Conservation (phyloP, 2,329 filamentous ascomycete genomes). For the Madurella fahalii region DNA sequence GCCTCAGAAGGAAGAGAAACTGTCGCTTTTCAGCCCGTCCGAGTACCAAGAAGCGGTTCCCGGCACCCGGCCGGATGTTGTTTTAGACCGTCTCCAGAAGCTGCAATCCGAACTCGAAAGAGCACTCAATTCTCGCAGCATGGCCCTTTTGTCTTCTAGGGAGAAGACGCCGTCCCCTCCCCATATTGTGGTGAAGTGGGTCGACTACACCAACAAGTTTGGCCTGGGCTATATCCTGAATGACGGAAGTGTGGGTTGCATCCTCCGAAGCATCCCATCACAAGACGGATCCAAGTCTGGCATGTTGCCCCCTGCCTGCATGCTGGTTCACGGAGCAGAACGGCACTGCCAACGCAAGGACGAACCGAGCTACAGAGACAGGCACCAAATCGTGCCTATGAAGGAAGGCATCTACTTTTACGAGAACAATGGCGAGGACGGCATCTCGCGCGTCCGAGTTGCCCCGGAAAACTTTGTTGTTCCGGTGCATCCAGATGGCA, state of each 20-base stretch:
- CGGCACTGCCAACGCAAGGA: slow-evolving; percentile 61
- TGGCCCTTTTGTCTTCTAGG: slow-evolving; percentile 56
- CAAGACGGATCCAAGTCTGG: slow-evolving; percentile 47
- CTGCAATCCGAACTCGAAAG: slow-evolving; percentile 60
- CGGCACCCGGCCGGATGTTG: slow-evolving; percentile 53
- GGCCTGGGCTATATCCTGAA: slow-evolving; percentile 80
- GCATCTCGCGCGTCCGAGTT: slow-evolving; percentile 60
- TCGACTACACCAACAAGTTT: slow-evolving; percentile 85
- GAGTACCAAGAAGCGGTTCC: slow-evolving; percentile 50
- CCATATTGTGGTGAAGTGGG: slow-evolving; percentile 72
- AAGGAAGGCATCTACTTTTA: slow-evolving; percentile 66
- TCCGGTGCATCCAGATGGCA: slow-evolving; percentile 51
- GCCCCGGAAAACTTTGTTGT: slow-evolving; percentile 59
- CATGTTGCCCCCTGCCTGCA: slow-evolving; percentile 63
- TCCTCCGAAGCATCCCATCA: slow-evolving; percentile 54
- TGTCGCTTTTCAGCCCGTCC: slow-evolving; percentile 52
- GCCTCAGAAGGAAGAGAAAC: slow-evolving; percentile 28
- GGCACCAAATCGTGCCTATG: slow-evolving; percentile 61
- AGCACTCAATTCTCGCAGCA: slow-evolving; percentile 59
- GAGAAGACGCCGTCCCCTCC: slow-evolving; percentile 53
- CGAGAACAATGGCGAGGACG: slow-evolving; percentile 63
- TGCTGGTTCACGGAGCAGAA: slow-evolving; percentile 68
- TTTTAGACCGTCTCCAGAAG: slow-evolving; percentile 51
- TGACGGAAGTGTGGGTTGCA: slow-evolving; percentile 74
- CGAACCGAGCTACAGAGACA: slow-evolving; percentile 52